Base-by-base conservation (phyloP, 176 grass and related monocot species). In the Avena eriantha region DNA sequence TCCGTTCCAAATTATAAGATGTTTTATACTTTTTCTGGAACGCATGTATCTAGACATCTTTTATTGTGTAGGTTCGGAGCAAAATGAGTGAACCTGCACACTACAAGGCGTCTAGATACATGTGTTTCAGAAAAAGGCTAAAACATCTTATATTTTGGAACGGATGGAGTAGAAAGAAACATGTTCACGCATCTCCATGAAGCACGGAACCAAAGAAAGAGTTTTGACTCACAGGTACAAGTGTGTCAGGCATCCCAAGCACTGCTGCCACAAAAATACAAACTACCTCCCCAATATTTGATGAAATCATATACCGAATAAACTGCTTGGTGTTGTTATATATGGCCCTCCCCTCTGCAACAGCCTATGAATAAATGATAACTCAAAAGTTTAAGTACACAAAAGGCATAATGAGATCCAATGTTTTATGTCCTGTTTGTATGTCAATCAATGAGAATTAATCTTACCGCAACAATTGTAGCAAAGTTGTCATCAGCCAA, bases 261-360 rank as follows among this genome's bases (percentile, higher is more conserved):
- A 96, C 92, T 47, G 97, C 97, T 46, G 94, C 97, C 86, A 99
- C 92, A 82, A 99, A 99, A 88, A 99, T 99, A 85, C 97, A 99
- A 75, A 99, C 94, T 60, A 99, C 97, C 83, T 99, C 97, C 18
- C 97, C 97, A 69, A 99, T 99, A 89, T 99, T 99, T 61, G 97
- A 99, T 66, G 97, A 99, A 26, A 99, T 99, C 97, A 99, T 99
- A 84, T 99, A 99, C 41, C 97, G 90, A 67, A 99, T 96, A 79
- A 99, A 99, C 73, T 99, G 97, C 80, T 94, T 99, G 24, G 97
- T 98, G 84, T 99, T 99, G 91, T 94, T 99, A 83, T 99, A 99
- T 90, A 99, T 99, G 79, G 97, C 94, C 79, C 97, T 91, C 86
- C 97, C 97, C 82, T 99, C 97, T 21, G 92, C 94, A 90, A 99